These are phyloP conservation scores for Thuidium tamariscinum DNA, from an alignment of 225 moss, liverwort and hornwort genomes.

Conservation along the genomic window DNA sequence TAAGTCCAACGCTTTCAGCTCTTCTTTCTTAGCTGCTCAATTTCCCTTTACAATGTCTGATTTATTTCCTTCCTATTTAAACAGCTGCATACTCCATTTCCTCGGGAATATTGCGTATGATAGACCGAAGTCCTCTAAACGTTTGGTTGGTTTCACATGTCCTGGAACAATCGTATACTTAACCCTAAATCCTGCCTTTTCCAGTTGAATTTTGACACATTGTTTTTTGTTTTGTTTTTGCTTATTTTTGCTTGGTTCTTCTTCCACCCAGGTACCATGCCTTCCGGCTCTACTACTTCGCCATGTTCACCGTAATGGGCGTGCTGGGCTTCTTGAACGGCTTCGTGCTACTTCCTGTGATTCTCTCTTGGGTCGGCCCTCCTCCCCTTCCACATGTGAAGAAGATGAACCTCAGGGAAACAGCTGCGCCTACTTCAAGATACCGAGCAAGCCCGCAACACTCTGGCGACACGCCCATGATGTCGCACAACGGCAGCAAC, in stretches of 20 bases:
- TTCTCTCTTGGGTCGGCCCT: conserved; percentile 87
- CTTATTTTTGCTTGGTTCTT: not conserved
- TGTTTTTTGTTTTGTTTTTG: too few species aligned
- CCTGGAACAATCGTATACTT: not conserved
- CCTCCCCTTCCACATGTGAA: conserved; percentile 65
- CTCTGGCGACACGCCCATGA: conserved; percentile 27
- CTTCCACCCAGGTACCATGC: conserved; percentile 58
- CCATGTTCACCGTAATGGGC: conserved; percentile 96
- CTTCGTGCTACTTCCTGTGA: conserved; percentile 71
- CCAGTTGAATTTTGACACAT: not conserved
- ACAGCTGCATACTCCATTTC: not conserved
- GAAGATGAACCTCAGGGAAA: not conserved
- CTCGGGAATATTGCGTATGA: not conserved
- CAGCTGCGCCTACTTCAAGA: not conserved
- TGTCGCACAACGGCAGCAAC: conserved; percentile 4
- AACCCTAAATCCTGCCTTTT: not conserved
- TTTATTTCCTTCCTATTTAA: not conserved
- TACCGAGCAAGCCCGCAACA: conserved; percentile 18
- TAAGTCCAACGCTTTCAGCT: not conserved
- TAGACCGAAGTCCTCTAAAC: not conserved
- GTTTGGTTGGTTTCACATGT: not conserved
- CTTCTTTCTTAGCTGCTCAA: not conserved
- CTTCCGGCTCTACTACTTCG: conserved; percentile 92
- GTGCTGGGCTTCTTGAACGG: conserved; percentile 84
- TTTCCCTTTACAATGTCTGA: too few species aligned